A percentile compares a stretch with the other conserved stretches of the same genome.
Evolutionary conservation across 2,329 filamentous ascomycete genomes (phyloP).

Genomic region (Neonectria hederae): DNA sequence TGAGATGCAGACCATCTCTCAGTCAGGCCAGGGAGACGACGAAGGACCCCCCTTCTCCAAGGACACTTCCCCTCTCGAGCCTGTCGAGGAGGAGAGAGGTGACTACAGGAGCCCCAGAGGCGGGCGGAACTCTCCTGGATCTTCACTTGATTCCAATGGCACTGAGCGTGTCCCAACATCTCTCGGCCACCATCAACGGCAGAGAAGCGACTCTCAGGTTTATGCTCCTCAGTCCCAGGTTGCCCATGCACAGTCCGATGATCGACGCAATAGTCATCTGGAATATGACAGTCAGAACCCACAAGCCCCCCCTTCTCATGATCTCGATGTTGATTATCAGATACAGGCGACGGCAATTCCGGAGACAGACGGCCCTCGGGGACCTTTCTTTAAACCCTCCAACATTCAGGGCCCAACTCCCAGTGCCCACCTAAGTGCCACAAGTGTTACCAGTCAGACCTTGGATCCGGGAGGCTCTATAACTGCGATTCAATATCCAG

Average conservation of each 20-base stretch:
- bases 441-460: constrained; percentile 15
- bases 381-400: constrained; percentile 24
- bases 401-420: constrained; percentile 3
- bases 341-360: constrained; percentile 29
- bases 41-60: constrained; percentile 34
- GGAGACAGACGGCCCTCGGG: constrained; percentile 27
- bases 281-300: constrained; percentile 39
- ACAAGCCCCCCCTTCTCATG: constrained; percentile 24
- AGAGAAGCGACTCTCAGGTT: constrained; percentile 24
- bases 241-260: constrained; percentile 17
- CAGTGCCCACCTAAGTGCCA: constrained; percentile 8
- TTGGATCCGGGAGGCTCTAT: constrained; percentile 4
- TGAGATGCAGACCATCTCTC: constrained; percentile 21
- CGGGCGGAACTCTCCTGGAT: constrained; percentile 23
- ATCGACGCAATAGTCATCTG: constrained; percentile 32
- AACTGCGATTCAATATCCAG: constrained; percentile 1
- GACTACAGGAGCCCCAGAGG: constrained; percentile 27
- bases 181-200: constrained; percentile 20
- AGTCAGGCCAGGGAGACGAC: constrained; percentile 30
- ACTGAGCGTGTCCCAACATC: constrained; percentile 15
- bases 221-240: constrained; percentile 17
- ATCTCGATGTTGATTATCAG: constrained; percentile 35
- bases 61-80: constrained; percentile 41
- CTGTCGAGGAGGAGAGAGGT: constrained; percentile 37
- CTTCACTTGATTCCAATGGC: constrained; percentile 25